Evolutionary conservation across 2,329 filamentous ascomycete genomes (phyloP).

Genomic region (Fusarium paranaense): DNA sequence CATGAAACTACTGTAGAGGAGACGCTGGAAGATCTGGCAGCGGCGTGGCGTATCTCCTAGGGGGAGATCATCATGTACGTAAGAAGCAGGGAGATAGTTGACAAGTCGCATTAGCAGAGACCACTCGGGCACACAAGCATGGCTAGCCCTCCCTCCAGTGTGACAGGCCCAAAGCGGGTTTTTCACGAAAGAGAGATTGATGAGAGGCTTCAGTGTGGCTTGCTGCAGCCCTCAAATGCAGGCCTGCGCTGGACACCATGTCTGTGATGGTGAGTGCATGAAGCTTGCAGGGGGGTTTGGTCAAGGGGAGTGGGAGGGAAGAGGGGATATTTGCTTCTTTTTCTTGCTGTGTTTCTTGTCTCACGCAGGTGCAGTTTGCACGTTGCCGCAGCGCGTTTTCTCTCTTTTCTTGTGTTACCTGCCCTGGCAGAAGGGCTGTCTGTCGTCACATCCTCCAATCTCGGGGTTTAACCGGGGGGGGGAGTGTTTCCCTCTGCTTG

Average conservation of each 20-base stretch:
- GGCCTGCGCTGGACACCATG: constrained; percentile 20
- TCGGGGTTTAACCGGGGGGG: constrained; percentile 15
- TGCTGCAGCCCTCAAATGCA: constrained; percentile 20
- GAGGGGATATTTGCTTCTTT: constrained; percentile 4
- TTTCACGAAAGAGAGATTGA: background rate
- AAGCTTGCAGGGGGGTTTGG: constrained; percentile 31
- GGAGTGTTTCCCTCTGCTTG: background rate
- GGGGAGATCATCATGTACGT: constrained; percentile 6
- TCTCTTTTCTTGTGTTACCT: constrained; percentile 19
- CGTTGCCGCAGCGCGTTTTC: constrained; percentile 2
- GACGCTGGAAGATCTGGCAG: background rate
- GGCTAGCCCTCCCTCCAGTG: background rate
- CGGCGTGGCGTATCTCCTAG: background rate
- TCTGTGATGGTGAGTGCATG: constrained; percentile 36
- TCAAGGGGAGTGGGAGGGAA: constrained; percentile 8
- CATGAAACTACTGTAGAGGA: background rate
- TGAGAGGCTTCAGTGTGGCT: background rate
- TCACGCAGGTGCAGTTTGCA: constrained; percentile 18
- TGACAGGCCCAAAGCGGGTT: background rate
- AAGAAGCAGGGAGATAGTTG: constrained; percentile 11
- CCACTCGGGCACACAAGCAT: constrained; percentile 4
- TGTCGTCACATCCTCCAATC: constrained; percentile 37
- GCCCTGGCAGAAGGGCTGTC: background rate
- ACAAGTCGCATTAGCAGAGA: constrained; percentile 14
- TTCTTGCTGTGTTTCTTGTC: background rate